Base-by-base conservation (phyloP, 139 green algal genomes). In the Trebouxia sp. region DNA sequence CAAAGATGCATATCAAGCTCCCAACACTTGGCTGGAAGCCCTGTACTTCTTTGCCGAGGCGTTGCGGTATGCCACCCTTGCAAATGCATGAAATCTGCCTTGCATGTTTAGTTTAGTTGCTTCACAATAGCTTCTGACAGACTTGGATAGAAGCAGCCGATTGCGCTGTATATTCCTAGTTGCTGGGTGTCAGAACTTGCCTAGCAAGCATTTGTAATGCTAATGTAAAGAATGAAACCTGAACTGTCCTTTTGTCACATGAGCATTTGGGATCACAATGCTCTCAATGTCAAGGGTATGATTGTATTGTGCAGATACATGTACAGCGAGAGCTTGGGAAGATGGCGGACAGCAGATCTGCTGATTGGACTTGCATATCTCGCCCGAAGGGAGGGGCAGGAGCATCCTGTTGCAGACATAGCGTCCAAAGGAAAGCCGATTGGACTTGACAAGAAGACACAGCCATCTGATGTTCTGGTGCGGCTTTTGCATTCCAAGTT, bases 281-380 rank as follows among this genome's bases (percentile, higher is more conserved):
- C 50, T 28, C 50, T 17, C 4, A 58, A 17, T 28, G 50, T 22
- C 22, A 22, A 3, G 20, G 2, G 50, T 5, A 6, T 58, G 50
- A 58, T 3, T 17, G 26, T 58, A 5, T 28, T 26, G 47, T 74
- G 38, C 84, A 94, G 91, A 76, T 93, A 92, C 58, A 90, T 87
- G 32, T 91, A 89, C n/a, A 83, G 84, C 4, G 93, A 97, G 79
- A 96, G 92, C 0, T 67, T 97, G 32, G 90, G 88, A 1, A 80
- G 88, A 10, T 97, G 93, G 93, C 87, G 89, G 50, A 94, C 92
- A 0, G 85, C 91, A 28, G 93, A 97, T 83, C 79, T 97, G 67
- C 89, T 97, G 41, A 89, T 97, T 30, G 93, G 93, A 22, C 80
- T 97, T 20, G 89, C 88, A 0, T 97, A 97, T 82, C 76, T 97